Evolutionary conservation across 495 filamentous ascomycete species (phyloP).

Genomic region (Aspergillus heteromorphus): DNA sequence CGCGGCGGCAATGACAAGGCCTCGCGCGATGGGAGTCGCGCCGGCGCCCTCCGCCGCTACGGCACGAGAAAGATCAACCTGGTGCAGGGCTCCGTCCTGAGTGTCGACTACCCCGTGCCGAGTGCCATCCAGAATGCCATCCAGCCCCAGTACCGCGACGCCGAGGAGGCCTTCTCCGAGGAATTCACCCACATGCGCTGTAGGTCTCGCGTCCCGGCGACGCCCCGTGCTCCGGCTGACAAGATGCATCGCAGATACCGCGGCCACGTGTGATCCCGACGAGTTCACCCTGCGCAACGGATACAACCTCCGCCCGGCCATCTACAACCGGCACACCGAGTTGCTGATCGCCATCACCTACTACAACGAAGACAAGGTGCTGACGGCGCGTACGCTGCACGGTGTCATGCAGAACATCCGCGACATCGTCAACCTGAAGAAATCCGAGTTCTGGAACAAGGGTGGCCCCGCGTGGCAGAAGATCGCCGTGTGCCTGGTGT

Average conservation of each 20-base stretch:
- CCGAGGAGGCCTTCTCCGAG: conserved; percentile 64
- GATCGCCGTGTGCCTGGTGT: conserved; percentile 91
- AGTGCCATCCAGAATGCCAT: conserved; percentile 96
- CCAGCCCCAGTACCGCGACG: conserved; percentile 87
- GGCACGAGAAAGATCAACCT: conserved; percentile 94
- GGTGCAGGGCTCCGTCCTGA: conserved; percentile 89
- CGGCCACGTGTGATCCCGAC: conserved; percentile 94
- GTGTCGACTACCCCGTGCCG: conserved; percentile 94
- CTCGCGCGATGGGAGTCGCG: conserved; percentile 14
- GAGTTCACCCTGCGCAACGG: conserved; percentile 98
- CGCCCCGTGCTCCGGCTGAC: not conserved
- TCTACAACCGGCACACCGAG: conserved; percentile 99
- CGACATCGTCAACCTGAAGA: conserved; percentile 96
- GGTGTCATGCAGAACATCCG: conserved; percentile 98
- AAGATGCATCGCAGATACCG: conserved; percentile 62
- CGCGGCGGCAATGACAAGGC: not conserved
- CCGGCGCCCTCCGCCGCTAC: conserved; percentile 72
- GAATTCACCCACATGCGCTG: conserved; percentile 97
- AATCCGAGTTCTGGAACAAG: conserved; percentile 98
- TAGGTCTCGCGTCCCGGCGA: conserved; percentile 29
- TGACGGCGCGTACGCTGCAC: conserved; percentile 88
- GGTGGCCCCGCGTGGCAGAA: conserved; percentile 99
- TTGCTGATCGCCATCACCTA: conserved; percentile 96
- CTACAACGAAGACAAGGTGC: conserved; percentile 97
- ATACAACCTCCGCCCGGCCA: conserved; percentile 93